Evolutionary conservation across 1,284 basidiomycete species (phyloP).

Genomic region (Ustilago nuda): DNA sequence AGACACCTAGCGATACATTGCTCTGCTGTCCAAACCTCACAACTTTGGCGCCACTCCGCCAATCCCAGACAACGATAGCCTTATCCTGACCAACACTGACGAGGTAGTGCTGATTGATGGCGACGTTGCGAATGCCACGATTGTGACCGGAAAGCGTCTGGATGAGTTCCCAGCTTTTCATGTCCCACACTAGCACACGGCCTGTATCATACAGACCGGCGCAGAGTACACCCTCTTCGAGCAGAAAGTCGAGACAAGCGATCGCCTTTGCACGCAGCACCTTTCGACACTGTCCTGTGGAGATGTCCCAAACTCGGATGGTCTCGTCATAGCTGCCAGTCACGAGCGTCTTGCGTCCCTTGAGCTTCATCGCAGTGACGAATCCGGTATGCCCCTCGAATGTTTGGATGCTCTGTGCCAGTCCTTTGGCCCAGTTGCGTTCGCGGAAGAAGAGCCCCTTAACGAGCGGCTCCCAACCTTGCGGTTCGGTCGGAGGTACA

Average conservation of each 20-base stretch:
- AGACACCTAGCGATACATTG: slow-evolving; percentile 88
- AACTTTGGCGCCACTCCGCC: slow-evolving; percentile 79
- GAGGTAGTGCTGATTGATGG: slow-evolving; percentile 83
- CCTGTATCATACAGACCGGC: slow-evolving; percentile 93
- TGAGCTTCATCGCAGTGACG: slow-evolving; percentile 83
- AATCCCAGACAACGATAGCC: slow-evolving; percentile 87
- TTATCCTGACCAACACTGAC: slow-evolving; percentile 89
- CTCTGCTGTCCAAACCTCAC: slow-evolving; percentile 92
- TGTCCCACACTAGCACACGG: slow-evolving; percentile 60
- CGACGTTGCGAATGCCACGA: slow-evolving; percentile 80
- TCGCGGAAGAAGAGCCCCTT: slow-evolving; percentile 85
- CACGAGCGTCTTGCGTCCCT: slow-evolving; percentile 76
- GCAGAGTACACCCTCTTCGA: slow-evolving; percentile 86
- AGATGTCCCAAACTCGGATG: slow-evolving; percentile 59
- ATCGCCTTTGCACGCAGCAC: slow-evolving; percentile 85
- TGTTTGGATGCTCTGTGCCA: slow-evolving; percentile 82
- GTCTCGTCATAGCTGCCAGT: slow-evolving; percentile 87
- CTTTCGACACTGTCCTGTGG: slow-evolving; percentile 82
- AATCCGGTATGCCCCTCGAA: slow-evolving; percentile 87
- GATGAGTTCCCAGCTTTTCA: slow-evolving; percentile 70
- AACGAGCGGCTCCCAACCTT: slow-evolving; percentile 76
- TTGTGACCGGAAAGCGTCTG: slow-evolving; percentile 77
- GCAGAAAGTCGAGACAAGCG: slow-evolving; percentile 87
- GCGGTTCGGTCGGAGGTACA: slow-evolving; percentile 35
- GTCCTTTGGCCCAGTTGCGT: slow-evolving; percentile 77